Percentiles rank a stretch among this genome's conserved stretches.
Evolutionary conservation across 1,284 basidiomycete genomes (phyloP).

Genomic region (Sporisorium exsertum): DNA sequence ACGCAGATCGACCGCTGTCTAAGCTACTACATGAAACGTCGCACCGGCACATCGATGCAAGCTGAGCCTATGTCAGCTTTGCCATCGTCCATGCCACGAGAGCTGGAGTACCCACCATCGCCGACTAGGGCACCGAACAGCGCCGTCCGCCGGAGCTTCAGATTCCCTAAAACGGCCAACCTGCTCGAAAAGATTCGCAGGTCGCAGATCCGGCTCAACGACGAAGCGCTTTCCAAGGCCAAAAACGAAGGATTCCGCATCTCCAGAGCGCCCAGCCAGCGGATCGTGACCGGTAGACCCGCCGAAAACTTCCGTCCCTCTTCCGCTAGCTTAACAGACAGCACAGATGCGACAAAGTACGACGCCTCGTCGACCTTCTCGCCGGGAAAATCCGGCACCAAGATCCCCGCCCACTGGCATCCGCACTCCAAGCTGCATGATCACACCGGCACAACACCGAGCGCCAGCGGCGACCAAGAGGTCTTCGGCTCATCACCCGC

Average conservation of each 20-base stretch:
- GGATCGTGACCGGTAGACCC: neutral
- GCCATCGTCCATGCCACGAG: neutral
- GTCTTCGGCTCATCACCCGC: constrained; percentile 15
- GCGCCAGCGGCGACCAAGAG: neutral
- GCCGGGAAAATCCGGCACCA: neutral
- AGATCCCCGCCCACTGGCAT: constrained; percentile 26
- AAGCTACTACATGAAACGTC: constrained; percentile 45
- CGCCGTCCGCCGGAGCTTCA: constrained; percentile 11
- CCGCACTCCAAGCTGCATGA: constrained; percentile 7
- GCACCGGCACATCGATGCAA: neutral
- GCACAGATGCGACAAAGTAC: neutral
- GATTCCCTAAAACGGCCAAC: constrained; percentile 22
- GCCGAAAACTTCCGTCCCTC: neutral
- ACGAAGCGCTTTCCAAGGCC: constrained; percentile 25
- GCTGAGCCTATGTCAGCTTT: neutral
- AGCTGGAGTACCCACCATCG: neutral
- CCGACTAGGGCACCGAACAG: neutral
- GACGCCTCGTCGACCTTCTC: constrained; percentile 6
- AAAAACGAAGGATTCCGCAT: neutral
- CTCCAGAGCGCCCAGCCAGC: neutral
- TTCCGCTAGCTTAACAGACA: neutral
- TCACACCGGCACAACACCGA: neutral
- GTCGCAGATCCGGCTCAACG: constrained; percentile 34
- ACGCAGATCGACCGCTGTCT: constrained; percentile 40
- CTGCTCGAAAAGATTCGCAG: constrained; percentile 27